Evolutionary conservation across 352 stramenopile genomes (phyloP).

Genomic region (Pythium sukuiense): DNA sequence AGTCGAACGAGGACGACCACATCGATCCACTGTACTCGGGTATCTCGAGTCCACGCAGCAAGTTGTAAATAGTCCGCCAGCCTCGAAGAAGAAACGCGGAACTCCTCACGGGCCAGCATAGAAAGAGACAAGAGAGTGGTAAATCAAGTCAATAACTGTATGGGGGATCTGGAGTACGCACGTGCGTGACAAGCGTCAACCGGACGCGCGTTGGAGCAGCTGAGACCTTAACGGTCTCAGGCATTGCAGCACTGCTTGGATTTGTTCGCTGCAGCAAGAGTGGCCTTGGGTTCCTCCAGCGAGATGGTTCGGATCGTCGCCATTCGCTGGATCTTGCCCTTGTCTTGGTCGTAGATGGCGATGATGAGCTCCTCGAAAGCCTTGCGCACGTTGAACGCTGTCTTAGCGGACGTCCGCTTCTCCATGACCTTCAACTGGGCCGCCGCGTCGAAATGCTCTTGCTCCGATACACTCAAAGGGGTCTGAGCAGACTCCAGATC

Average conservation of each 20-base stretch:
- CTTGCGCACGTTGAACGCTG: conserved; percentile 57
- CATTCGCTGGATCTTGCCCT: conserved; percentile 40
- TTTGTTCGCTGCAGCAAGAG: not conserved
- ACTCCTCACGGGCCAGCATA: not conserved
- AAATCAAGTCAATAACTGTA: conserved; percentile 8
- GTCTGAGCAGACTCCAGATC: conserved; percentile 39
- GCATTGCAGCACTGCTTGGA: conserved; percentile 43
- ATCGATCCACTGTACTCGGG: conserved; percentile 73
- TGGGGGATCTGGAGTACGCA: not conserved
- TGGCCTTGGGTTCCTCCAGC: conserved; percentile 31
- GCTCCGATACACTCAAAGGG: conserved; percentile 31
- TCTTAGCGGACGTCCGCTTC: conserved; percentile 70
- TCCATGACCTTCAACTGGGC: conserved; percentile 43
- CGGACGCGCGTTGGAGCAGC: conserved; percentile 1
- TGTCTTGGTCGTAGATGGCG: conserved; percentile 65
- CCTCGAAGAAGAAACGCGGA: too few species aligned
- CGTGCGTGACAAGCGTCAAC: not conserved
- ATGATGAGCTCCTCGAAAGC: conserved; percentile 76
- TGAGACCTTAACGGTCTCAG: conserved; percentile 7
- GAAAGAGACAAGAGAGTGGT: not conserved
- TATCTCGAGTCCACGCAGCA: conserved; percentile 36
- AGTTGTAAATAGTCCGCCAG: conserved; percentile 16
- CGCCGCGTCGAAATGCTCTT: conserved; percentile 45
- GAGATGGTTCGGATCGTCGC: conserved; percentile 39
- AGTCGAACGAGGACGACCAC: conserved; percentile 41